A percentile compares a stretch with the other conserved stretches of the same genome.
Evolutionary conservation across 768 basidiomycete genomes (phyloP).

Genomic region (Trametes coccinea): DNA sequence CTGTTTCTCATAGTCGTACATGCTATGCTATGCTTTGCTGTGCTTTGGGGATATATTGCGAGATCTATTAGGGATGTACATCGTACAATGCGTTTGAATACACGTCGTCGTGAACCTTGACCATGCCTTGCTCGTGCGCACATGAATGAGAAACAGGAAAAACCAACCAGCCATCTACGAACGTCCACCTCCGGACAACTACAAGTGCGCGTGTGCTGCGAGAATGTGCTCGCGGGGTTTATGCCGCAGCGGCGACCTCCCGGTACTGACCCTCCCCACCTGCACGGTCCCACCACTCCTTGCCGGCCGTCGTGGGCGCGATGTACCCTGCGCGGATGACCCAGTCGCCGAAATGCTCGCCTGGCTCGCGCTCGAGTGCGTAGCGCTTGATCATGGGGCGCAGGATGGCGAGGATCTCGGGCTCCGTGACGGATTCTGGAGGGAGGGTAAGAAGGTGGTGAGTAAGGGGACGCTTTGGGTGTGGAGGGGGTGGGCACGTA

Average conservation of each 20-base stretch:
- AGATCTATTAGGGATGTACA: conserved; percentile 1
- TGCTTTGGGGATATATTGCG: neutral
- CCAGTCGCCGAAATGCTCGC: conserved; percentile 95
- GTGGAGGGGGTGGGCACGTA: conserved; percentile 30
- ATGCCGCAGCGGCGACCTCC: conserved; percentile 31
- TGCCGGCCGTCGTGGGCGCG: conserved; percentile 79
- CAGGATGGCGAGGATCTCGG: conserved; percentile 88
- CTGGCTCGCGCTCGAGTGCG: conserved; percentile 80
- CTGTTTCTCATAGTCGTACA: neutral
- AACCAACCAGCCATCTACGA: neutral
- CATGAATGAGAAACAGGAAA: neutral
- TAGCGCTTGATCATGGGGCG: conserved; percentile 93
- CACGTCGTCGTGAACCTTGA: neutral
- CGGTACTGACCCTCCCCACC: conserved; percentile 72
- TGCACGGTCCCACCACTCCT: conserved; percentile 81
- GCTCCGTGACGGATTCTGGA: conserved; percentile 83
- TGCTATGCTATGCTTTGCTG: neutral
- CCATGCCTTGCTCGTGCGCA: neutral
- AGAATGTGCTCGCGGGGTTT: neutral
- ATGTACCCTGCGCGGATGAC: conserved; percentile 92
- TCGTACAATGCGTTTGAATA: conserved; percentile 3
- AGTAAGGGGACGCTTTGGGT: neutral
- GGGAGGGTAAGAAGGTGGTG: neutral
- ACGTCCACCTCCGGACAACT: neutral
- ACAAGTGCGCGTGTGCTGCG: neutral